phyloP scores from a whole-genome alignment of 352 stramenopile genomes.

The Phytophthora cryptogea region DNA sequence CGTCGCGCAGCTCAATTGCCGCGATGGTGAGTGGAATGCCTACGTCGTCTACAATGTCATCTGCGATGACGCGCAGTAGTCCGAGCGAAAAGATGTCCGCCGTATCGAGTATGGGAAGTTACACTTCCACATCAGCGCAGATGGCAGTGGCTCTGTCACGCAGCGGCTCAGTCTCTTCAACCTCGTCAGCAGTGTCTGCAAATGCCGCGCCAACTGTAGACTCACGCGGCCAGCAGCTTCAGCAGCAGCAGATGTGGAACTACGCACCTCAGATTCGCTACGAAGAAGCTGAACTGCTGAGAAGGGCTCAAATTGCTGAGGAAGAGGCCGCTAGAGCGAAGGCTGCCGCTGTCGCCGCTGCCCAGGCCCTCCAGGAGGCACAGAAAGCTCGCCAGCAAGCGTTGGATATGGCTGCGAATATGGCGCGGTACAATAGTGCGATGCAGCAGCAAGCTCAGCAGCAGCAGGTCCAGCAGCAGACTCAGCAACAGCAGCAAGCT shows the following conservation, averaged over 20 bases:
- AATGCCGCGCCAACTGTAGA: slow-evolving; percentile 30
- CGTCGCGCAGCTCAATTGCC: slow-evolving; percentile 25
- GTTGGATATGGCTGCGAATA: slow-evolving; percentile 80
- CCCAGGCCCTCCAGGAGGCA: slow-evolving; percentile 74
- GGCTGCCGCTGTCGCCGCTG: slow-evolving; percentile 67
- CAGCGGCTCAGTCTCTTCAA: slow-evolving; percentile 35
- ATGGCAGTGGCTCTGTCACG: slow-evolving; percentile 37
- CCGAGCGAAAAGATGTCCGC: slow-evolving; percentile 25
- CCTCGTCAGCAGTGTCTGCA: slow-evolving; percentile 32
- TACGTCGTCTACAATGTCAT: slow-evolving; percentile 36
- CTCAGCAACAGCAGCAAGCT: slow-evolving; percentile 39
- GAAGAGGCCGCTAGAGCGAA: slow-evolving; percentile 80
- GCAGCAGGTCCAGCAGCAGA: slow-evolving; percentile 49
- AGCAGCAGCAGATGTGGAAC: slow-evolving; percentile 75
- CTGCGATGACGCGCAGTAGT: slow-evolving; percentile 30
- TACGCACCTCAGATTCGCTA: slow-evolving; percentile 72
- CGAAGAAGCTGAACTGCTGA: slow-evolving; percentile 77
- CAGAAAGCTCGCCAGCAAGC: slow-evolving; percentile 80
- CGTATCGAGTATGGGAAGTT: slow-evolving; percentile 24
- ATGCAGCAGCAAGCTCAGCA: slow-evolving; percentile 69
- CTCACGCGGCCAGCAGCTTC: slow-evolving; percentile 33
- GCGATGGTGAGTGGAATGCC: slow-evolving; percentile 39
- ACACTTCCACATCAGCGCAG: slow-evolving; percentile 33
- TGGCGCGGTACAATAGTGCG: slow-evolving; percentile 69
- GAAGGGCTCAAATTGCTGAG: slow-evolving; percentile 70